These are phyloP conservation scores for Aspergillus nanangensis DNA, from an alignment of 495 filamentous ascomycete species.

Conservation along the genomic window DNA sequence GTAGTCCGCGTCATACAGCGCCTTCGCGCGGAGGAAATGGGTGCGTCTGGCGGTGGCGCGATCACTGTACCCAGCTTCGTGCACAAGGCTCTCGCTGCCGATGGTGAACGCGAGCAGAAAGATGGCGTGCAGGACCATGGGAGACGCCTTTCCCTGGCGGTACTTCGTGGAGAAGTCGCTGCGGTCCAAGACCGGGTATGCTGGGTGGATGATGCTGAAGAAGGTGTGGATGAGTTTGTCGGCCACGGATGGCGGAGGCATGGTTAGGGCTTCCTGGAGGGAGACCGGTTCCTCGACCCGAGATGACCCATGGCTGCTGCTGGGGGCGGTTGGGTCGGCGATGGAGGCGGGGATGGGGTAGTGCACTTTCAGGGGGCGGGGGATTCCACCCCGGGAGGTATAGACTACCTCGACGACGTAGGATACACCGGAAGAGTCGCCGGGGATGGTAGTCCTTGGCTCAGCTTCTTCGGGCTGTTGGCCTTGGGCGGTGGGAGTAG, in stretches of 20 bases:
- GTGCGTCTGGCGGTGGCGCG: constrained; percentile 12
- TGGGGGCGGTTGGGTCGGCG: neutral
- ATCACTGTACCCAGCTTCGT: constrained; percentile 8
- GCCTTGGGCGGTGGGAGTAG: too few species aligned
- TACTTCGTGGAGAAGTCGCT: constrained; percentile 7
- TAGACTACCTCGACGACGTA: neutral
- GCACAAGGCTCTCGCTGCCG: constrained; percentile 2
- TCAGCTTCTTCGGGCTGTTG: too few species aligned
- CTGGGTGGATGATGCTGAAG: constrained; percentile 10
- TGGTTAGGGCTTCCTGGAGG: constrained; percentile 7
- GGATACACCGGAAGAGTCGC: neutral
- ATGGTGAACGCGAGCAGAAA: constrained; percentile 3
- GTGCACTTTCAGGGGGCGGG: constrained; percentile 9
- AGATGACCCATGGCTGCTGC: neutral
- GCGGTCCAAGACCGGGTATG: constrained; percentile 15
- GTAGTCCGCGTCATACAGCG: constrained; percentile 18
- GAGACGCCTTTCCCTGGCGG: neutral
- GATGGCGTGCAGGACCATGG: constrained; percentile 2
- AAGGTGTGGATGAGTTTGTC: constrained; percentile 7
- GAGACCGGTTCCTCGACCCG: constrained; percentile 3
- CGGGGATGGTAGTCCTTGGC: too few species aligned
- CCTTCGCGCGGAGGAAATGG: constrained; percentile 16
- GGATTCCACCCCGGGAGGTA: neutral
- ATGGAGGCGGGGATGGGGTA: constrained; percentile 11
- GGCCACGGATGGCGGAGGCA: constrained; percentile 2